phyloP scores from a whole-genome alignment of 345 rosid genomes.

The Conringia planisiliqua region DNA sequence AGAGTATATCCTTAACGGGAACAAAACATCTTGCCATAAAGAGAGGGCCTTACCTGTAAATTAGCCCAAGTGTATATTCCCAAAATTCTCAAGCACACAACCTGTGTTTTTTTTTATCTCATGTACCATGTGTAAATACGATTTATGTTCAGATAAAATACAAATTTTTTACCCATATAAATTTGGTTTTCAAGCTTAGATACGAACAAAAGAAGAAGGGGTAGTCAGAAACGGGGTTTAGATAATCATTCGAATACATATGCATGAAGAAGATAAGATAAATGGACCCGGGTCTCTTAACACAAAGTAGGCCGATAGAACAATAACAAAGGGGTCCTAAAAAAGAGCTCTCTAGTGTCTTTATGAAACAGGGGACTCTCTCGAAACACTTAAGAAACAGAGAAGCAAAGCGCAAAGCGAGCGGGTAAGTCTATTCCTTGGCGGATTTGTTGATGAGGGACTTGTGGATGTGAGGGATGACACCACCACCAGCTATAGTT shows the following conservation, averaged over 20 bases:
- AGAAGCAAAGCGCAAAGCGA: background rate
- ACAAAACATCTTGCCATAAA: background rate
- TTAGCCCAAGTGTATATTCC: background rate
- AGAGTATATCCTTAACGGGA: background rate
- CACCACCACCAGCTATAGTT: slow-evolving; percentile 74
- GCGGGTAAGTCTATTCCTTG: slow-evolving; percentile 42
- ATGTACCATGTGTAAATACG: background rate
- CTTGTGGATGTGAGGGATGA: slow-evolving; percentile 75
- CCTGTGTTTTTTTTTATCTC: background rate
- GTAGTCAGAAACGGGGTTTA: slow-evolving; percentile 16
- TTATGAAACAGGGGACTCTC: slow-evolving; percentile 19
- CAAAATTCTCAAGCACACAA: background rate
- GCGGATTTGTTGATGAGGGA: slow-evolving; percentile 71
- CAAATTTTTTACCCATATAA: background rate
- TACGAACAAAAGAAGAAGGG: background rate
- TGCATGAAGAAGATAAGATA: background rate
- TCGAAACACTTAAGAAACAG: slow-evolving; percentile 10
- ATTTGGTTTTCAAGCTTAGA: background rate
- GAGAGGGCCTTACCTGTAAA: background rate
- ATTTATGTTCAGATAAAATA: background rate
- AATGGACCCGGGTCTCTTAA: background rate
- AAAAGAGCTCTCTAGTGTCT: slow-evolving; percentile 28
- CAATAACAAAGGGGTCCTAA: slow-evolving; percentile 23
- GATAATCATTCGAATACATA: slow-evolving; percentile 26
- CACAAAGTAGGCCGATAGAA: slow-evolving; percentile 4